Percentiles rank a stretch among this genome's conserved stretches.
These are phyloP conservation scores for Spathaspora sp. DNA, from an alignment of 1,139 yeast genomes.

Conservation along the genomic window DNA sequence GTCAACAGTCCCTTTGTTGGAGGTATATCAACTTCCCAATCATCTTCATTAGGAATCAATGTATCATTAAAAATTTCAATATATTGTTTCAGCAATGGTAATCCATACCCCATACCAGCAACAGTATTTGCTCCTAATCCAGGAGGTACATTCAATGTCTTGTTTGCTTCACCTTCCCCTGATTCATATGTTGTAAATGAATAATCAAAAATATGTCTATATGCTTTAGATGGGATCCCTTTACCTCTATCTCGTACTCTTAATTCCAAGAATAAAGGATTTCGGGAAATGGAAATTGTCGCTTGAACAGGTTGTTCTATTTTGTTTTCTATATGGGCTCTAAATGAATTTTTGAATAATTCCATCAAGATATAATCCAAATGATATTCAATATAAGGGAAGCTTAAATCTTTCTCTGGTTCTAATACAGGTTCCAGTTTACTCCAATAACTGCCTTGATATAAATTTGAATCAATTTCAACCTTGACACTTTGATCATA, in stretches of 20 bases:
- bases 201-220: slow-evolving; percentile 74
- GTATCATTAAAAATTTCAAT: slow-evolving; percentile 46
- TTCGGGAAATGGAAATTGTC: slow-evolving; percentile 59
- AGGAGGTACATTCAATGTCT: slow-evolving; percentile 67
- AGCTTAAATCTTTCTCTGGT: slow-evolving; percentile 25
- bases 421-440: slow-evolving; percentile 26
- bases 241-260: slow-evolving; percentile 86
- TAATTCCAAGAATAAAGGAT: slow-evolving; percentile 48
- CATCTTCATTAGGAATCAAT: slow-evolving; percentile 15
- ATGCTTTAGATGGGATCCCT: slow-evolving; percentile 71
- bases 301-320: slow-evolving; percentile 62
- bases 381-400: slow-evolving; percentile 86
- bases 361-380: slow-evolving; percentile 86
- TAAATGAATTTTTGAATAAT: slow-evolving; percentile 78
- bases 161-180: slow-evolving; percentile 56
- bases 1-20: slow-evolving; percentile 63
- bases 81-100: slow-evolving; percentile 71
- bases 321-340: slow-evolving; percentile 79
- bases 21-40: slow-evolving; percentile 12
- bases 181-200: slow-evolving; percentile 77
- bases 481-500: slow-evolving; percentile 72
- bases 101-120: slow-evolving; percentile 96
- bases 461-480: slow-evolving; percentile 47
- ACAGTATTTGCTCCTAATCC: slow-evolving; percentile 70
- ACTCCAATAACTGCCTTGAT: slow-evolving; percentile 36